Conservation (phyloP, 164 flowering plant genomes). For the Warburgia ugandensis region DNA sequence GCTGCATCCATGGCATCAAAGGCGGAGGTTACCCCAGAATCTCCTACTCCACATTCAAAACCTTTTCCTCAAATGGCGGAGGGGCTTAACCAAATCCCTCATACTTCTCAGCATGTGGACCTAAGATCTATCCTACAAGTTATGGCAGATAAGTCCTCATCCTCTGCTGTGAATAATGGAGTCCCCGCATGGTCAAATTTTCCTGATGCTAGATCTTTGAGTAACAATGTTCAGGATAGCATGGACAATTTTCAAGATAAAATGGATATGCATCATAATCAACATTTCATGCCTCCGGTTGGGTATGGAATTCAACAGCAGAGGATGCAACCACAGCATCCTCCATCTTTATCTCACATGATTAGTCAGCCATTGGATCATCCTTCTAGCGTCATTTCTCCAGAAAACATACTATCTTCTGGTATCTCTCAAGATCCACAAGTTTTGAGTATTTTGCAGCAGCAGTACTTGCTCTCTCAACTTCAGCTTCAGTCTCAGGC, state of each 20-base stretch:
- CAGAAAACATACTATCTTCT: constrained; percentile 56
- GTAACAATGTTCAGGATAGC: constrained; percentile 30
- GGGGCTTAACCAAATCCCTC: constrained; percentile 28
- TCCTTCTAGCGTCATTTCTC: constrained; percentile 31
- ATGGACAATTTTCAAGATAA: constrained; percentile 47
- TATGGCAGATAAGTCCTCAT: constrained; percentile 37
- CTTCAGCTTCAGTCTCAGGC: constrained; percentile 58
- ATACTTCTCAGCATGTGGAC: constrained; percentile 43
- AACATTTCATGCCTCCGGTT: constrained; percentile 45
- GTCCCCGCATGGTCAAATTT: constrained; percentile 58
- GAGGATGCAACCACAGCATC: constrained; percentile 51
- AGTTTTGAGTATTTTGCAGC: constrained; percentile 61
- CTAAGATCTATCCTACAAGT: constrained; percentile 60
- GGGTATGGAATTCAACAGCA: constrained; percentile 59
- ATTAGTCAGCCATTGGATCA: constrained; percentile 38
- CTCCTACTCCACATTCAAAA: constrained; percentile 35
- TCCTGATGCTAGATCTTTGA: constrained; percentile 20
- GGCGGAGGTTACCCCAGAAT: constrained; percentile 37
- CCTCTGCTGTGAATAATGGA: constrained; percentile 41
- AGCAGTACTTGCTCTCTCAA: constrained; percentile 53
- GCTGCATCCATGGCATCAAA: constrained; percentile 35
- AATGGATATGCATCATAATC: constrained; percentile 43
- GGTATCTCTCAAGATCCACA: constrained; percentile 74
- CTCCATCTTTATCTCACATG: constrained; percentile 39
- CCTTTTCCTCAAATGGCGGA: constrained; percentile 36